Evolutionary conservation across 768 basidiomycete genomes (phyloP), one percentile per base, ranked within the genome.

Genomic region (Serpula lacrymans): DNA sequence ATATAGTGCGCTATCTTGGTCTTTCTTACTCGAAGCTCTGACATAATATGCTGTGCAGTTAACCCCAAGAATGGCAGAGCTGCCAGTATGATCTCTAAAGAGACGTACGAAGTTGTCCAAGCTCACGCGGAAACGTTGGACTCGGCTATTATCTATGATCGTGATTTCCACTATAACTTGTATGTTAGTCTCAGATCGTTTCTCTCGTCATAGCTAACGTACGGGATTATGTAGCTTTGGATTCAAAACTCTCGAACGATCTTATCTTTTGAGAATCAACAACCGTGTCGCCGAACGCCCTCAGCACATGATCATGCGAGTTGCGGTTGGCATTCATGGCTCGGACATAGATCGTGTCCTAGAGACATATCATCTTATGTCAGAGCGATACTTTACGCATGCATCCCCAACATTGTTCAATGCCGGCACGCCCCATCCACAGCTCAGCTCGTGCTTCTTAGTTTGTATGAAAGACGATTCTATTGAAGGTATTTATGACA

Each of bases 251-350:
- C 82, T 99, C 23, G 96, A 99, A 66, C 87, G 94, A 23, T 97
- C 94, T 2, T 99, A 99, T 64, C 81, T 98, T 5, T 83, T 99
- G 29, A 84, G 93, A 43, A 82, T 98, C 67, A 80, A 95, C 58
- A 91, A 92, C 29, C 88, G 88, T 44, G 90, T 95, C 34, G 94
- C 93, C 29, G 96, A 99, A 63, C 84, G 96, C 26, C 96, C 96
- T 22, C 96, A 98, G 55, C 96, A 98, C 63, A 89, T 98, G 81
- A 85, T 98, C 62, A 98, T 99, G 96, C 93, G 96, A 63, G 96
- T 99, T 42, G 90, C 96, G 33, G 92, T 98, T 33, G 95, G 95
- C 28, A 93, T 99, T 41, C 95, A 98, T 60, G 94, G 93, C 4
- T 57, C 66, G 7, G 88, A 98, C 61, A 77, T 97, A 41, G 90